phyloP scores from a whole-genome alignment of 1,284 basidiomycete genomes.

The Tilletia walkeri region DNA sequence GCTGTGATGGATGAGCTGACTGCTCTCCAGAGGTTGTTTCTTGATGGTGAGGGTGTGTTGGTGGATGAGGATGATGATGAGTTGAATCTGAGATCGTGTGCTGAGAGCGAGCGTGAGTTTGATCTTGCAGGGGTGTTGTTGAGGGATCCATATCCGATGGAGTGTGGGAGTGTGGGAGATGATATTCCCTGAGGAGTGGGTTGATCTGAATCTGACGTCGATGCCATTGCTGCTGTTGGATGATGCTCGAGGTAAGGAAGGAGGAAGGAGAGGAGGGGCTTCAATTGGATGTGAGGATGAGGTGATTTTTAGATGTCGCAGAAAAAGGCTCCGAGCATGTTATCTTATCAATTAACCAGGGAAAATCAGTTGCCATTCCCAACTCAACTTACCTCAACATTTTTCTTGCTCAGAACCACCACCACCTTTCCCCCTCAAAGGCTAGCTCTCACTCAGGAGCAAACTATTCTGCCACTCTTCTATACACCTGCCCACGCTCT shows the following conservation, averaged over 20 bases:
- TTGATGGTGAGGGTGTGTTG: neutral
- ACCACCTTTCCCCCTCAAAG: conserved; percentile 1
- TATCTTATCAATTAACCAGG: conserved; percentile 10
- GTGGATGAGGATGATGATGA: neutral
- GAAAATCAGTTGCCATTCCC: conserved; percentile 3
- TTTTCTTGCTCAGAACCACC: neutral
- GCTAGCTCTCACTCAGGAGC: too few relatives aligned
- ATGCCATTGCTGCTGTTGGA: too few relatives aligned
- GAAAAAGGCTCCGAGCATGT: conserved; percentile 2
- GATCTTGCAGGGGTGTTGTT: neutral
- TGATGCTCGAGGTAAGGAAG: too few relatives aligned
- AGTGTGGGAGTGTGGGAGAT: too few relatives aligned
- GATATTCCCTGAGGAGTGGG: too few relatives aligned
- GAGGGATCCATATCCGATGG: neutral
- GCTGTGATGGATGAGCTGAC: conserved; percentile 15
- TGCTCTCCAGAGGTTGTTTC: conserved; percentile 15
- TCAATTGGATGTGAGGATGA: too few relatives aligned
- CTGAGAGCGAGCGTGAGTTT: neutral
- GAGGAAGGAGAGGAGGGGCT: too few relatives aligned
- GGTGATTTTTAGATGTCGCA: too few relatives aligned
- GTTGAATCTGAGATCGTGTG: conserved; percentile 6
- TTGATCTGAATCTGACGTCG: too few relatives aligned
- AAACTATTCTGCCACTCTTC: too few relatives aligned
- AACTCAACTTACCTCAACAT: neutral
- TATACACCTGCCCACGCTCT: neutral